Percentiles rank a stretch among this genome's conserved stretches.
Conservation (phyloP, 2,329 filamentous ascomycete genomes). For the Fusarium poae region DNA sequence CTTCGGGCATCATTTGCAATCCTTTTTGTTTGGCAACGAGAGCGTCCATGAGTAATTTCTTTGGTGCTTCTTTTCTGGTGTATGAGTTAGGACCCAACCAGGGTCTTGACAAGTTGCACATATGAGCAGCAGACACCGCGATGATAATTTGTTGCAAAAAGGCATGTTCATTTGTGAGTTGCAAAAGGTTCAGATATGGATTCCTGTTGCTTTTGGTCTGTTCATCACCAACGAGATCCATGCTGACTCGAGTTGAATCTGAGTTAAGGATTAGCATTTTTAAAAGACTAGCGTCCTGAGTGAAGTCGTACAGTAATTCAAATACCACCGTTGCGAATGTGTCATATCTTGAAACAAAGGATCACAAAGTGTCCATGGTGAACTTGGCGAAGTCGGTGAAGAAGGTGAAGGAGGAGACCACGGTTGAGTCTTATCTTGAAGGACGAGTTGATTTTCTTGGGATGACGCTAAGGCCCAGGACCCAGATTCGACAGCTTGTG, state of each 20-base stretch:
- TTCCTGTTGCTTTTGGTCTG: slow-evolving; percentile 56
- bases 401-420: slow-evolving; percentile 39
- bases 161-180: slow-evolving; percentile 55
- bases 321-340: slow-evolving; percentile 58
- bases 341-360: slow-evolving; percentile 66
- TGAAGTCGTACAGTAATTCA: slow-evolving; percentile 55
- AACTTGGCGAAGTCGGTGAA: slow-evolving; percentile 30
- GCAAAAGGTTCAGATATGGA: slow-evolving; percentile 60
- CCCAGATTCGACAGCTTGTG: slow-evolving; percentile 12
- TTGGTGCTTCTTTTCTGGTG: slow-evolving; percentile 50
- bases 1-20: slow-evolving; percentile 56
- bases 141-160: slow-evolving; percentile 61
- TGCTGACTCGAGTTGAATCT: slow-evolving; percentile 64
- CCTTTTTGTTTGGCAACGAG: slow-evolving; percentile 61
- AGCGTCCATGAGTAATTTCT: slow-evolving; percentile 55
- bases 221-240: slow-evolving; percentile 64
- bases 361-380: slow-evolving; percentile 57
- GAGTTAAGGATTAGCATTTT: slow-evolving; percentile 19
- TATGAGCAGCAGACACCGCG: slow-evolving; percentile 62
- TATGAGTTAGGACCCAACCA: slow-evolving; percentile 44
- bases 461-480: slow-evolving; percentile 15
- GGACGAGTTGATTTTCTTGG: slow-evolving; percentile 36
- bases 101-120: slow-evolving; percentile 54
- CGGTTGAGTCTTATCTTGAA: slow-evolving; percentile 14
- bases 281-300: not conserved